phyloP scores from a whole-genome alignment of 2,329 filamentous ascomycete genomes.

The Botrytis fabae region DNA sequence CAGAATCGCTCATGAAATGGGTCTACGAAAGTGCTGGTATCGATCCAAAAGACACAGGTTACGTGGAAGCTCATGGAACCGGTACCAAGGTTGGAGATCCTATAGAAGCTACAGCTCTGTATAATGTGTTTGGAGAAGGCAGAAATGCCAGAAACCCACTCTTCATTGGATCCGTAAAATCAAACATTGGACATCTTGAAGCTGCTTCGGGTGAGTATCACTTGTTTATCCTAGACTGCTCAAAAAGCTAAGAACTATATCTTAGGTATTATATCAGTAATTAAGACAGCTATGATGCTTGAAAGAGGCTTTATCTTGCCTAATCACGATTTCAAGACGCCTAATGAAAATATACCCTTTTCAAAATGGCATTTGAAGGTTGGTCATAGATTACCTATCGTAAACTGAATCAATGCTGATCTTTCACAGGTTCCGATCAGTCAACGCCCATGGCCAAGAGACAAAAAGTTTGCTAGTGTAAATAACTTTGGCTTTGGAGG shows the following conservation, averaged over 20 bases:
- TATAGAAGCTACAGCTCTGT: conserved; percentile 31
- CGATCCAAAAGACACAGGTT: conserved; percentile 22
- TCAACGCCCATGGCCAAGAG: conserved; percentile 35
- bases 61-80: conserved; percentile 32
- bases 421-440: conserved; percentile 35
- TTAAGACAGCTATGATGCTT: conserved; percentile 47
- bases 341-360: conserved; percentile 44
- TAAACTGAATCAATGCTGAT: conserved; percentile 21
- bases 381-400: not conserved
- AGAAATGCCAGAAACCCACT: conserved; percentile 30
- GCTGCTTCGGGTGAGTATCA: conserved; percentile 33
- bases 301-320: conserved; percentile 34
- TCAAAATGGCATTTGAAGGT: conserved; percentile 45
- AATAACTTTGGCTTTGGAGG: conserved; percentile 34
- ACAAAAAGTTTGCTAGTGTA: conserved; percentile 50
- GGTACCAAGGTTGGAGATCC: conserved; percentile 26
- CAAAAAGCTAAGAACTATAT: conserved; percentile 5
- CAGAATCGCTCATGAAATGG: conserved; percentile 36
- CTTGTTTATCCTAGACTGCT: not conserved
- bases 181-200: conserved; percentile 49
- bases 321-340: conserved; percentile 35
- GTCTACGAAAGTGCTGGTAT: conserved; percentile 27
- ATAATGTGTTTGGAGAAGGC: conserved; percentile 35
- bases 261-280: conserved; percentile 45
- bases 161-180: conserved; percentile 37